Conservation (phyloP, 371 early-diverging fungal species). For the Dichotomocladium elegans region DNA sequence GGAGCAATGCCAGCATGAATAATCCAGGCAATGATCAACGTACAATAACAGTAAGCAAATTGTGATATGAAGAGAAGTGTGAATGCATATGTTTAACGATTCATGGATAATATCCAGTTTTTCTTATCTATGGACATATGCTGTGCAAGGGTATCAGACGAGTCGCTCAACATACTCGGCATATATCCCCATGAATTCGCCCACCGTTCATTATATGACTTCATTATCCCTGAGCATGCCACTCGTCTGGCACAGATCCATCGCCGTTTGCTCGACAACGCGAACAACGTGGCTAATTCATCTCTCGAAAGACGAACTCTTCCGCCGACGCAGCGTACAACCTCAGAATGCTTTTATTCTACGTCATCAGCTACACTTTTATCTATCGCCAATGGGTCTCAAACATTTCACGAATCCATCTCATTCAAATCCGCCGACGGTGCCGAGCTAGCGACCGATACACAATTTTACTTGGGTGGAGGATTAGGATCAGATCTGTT, state of each 20-base stretch:
- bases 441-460: conserved; percentile 33
- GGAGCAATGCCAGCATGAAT: neutral
- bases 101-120: too few relatives aligned
- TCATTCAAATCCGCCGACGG: conserved; percentile 43
- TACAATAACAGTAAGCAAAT: too few relatives aligned
- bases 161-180: conserved; percentile 49
- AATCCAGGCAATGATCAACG: conserved; percentile 3
- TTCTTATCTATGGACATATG: conserved; percentile 53
- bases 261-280: conserved; percentile 44
- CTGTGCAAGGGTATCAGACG: conserved; percentile 57
- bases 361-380: conserved; percentile 26
- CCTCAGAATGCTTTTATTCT: conserved; percentile 30
- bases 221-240: conserved; percentile 42
- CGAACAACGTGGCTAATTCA: neutral
- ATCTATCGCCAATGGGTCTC: conserved; percentile 23
- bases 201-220: conserved; percentile 53
- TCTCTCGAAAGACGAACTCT: conserved; percentile 7
- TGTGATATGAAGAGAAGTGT: too few relatives aligned
- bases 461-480: conserved; percentile 55
- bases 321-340: conserved; percentile 44
- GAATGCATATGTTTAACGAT: too few relatives aligned
- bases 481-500: conserved; percentile 54
- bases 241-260: conserved; percentile 42
- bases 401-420: conserved; percentile 30
- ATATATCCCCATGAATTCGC: conserved; percentile 59